Percentiles rank a stretch among this genome's conserved stretches.
Conservation (phyloP, 805 yeast genomes). For the Hagleromyces aurorensis region DNA sequence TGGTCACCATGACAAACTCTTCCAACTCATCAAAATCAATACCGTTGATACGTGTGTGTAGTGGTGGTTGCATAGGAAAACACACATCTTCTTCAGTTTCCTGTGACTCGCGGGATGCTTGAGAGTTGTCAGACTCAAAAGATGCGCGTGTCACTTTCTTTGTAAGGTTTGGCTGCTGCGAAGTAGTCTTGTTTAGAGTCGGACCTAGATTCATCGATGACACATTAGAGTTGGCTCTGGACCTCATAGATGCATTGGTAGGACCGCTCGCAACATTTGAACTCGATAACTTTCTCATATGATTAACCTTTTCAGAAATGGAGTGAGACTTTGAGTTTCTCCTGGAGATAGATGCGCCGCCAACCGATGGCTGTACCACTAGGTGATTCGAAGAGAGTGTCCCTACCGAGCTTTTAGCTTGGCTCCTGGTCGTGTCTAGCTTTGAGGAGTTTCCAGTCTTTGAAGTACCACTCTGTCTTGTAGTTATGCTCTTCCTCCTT, state of each 20-base stretch:
- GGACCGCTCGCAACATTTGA: constrained; percentile 2
- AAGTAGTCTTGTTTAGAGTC: constrained; percentile 7
- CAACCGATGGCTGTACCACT: too few relatives aligned
- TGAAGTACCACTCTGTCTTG: constrained; percentile 5
- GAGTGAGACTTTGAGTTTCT: constrained; percentile 23
- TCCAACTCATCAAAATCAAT: constrained; percentile 89
- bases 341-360: constrained; percentile 13
- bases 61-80: constrained; percentile 74
- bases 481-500: too few relatives aligned
- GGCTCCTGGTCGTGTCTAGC: too few relatives aligned
- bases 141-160: too few relatives aligned
- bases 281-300: constrained; percentile 1
- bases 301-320: constrained; percentile 14
- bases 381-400: too few relatives aligned
- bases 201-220: constrained; percentile 6
- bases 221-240: constrained; percentile 15
- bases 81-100: constrained; percentile 98
- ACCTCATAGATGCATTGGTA: constrained; percentile 14
- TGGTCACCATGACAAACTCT: constrained; percentile 60
- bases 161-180: constrained; percentile 11
- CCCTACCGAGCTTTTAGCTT: too few relatives aligned
- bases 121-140: constrained; percentile 61
- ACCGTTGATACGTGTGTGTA: constrained; percentile 56
- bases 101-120: constrained; percentile 69
- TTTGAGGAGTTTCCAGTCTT: constrained; percentile 21